Evolutionary conservation across 805 yeast species (phyloP), one percentile per base, ranked within the genome.

Genomic region (Yarrowia osloensis): DNA sequence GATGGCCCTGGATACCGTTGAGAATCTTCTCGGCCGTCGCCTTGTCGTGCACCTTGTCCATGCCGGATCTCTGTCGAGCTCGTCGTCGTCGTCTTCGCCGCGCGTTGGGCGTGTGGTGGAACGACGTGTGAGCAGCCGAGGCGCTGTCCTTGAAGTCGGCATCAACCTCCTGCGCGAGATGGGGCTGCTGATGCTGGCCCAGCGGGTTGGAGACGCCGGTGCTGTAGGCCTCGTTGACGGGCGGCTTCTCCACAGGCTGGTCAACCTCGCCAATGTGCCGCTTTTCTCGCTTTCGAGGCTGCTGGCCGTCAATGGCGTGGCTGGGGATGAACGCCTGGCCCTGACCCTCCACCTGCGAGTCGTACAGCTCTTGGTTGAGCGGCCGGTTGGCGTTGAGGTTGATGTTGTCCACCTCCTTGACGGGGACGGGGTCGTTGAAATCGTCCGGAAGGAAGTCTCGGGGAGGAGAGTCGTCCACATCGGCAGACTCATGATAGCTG

Each of bases 21-120:
- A 95, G 79, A 39, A 92, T 79, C 68, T 87, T 81, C 70, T 88
- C 92, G 0, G 97, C 96, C 0, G 95, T 86, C 50, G 85, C 87
- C 66, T 89, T 83, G 69, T 89, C 96, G 70, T 83, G 86, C 1
- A 89, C 84, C 55, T 84, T 80, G 63, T 85, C 77, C 49, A 71
- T 50, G 8, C 47, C 66, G 17, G 44, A 37, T 26, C 49, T 6
- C 39, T 63, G 44, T 35, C 67, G 46, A 17, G 46, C 39, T 17
- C 59, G 59, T 37, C 49, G 42, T 61, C 66, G 54, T n/a, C 66
- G 54, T 31, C 66, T 22, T 17, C 66, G 52, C 33, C 66, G 28
- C 2, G 37, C 49, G 15, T 57, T 57, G 37, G 63, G 47, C 8
- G 63, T 40, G 15, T 40, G 49, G 15, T 57, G 63, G 47, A 55